phyloP scores from a whole-genome alignment of 2,329 filamentous ascomycete genomes.

The Penicillium sclerotiorum region DNA sequence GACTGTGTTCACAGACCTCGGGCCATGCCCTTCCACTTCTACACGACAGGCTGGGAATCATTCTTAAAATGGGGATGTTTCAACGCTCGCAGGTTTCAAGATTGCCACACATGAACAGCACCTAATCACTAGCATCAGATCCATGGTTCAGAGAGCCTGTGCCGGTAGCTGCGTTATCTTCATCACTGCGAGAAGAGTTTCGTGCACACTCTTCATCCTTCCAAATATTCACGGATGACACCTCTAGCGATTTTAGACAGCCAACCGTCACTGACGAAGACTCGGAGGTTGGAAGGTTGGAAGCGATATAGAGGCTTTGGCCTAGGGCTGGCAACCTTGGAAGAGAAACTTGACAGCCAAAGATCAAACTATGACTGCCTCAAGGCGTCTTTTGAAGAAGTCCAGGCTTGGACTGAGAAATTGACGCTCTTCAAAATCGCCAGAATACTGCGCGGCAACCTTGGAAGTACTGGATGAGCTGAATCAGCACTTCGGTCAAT shows the following conservation, averaged over 20 bases:
- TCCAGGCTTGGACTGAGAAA: background rate
- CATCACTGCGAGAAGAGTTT: slow-evolving; percentile 8
- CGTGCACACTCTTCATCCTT: slow-evolving; percentile 7
- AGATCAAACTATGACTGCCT: background rate
- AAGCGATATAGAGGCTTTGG: background rate
- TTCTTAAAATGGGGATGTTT: too few relatives aligned
- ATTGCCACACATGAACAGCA: too few relatives aligned
- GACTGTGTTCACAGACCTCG: too few relatives aligned
- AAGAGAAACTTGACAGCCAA: background rate
- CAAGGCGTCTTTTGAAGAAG: background rate
- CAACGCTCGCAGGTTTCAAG: too few relatives aligned
- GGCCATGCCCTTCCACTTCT: too few relatives aligned
- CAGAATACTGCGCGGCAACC: too few relatives aligned
- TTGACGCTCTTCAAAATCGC: too few relatives aligned
- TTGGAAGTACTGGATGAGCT: too few relatives aligned
- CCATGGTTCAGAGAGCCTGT: slow-evolving; percentile 2
- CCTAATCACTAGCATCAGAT: background rate
- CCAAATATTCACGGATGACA: slow-evolving; percentile 4
- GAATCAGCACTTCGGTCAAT: too few relatives aligned
- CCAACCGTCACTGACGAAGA: background rate
- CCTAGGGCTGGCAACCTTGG: too few relatives aligned
- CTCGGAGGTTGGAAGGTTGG: too few relatives aligned
- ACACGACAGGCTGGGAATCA: too few relatives aligned
- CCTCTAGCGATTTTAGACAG: background rate
- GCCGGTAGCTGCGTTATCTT: background rate